Base-by-base conservation (phyloP, 768 basidiomycete genomes). In the Tylopilus balloui region DNA sequence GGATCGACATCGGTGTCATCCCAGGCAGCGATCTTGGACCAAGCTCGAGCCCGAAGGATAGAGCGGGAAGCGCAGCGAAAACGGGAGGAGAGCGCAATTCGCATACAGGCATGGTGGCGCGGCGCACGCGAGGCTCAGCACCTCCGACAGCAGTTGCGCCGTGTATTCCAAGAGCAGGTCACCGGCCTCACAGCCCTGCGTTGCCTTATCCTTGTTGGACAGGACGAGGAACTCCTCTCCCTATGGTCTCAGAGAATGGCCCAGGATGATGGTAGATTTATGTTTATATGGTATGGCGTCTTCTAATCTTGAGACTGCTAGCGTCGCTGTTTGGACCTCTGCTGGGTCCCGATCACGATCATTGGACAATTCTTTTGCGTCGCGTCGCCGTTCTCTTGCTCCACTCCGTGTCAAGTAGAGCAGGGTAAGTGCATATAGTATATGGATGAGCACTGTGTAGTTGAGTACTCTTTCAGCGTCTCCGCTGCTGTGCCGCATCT, bases 91-190 rank as follows among this genome's bases (percentile, higher is more conserved):
- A 76, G 70, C 39, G 86, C 86, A 0, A 60, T 73, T 5, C 71
- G 67, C 44, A 73, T 92, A 21, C 89, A 91, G 60, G 76, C 79
- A 15, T 85, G 78, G 79, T 90, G 84, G 81, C 69, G 84, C 6
- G 83, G 82, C 5, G 56, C 69, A 6, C 56, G 58, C 27, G 76
- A 78, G 45, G 71, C 69, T 4, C 67, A 67, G 41, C 58, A 47
- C 9, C 72, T 75, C 12, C 73, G 77, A 56, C 59, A 51, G 31
- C 64, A 76, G n/a, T 58, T 91, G 63, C 68, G 75, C 45, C 57
- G 43, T 24, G 49, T 64, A 9, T 86, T 88, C 55, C 74, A 78
- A 51, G 56, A 66, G 3, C 79, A 86, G 61, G 65, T 80, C 3
- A 69, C 69, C 4, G 71, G 77, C 9, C 55, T 88, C 41, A 76